Evolutionary conservation across 768 basidiomycete genomes (phyloP).

Genomic region (Hebeloma cylindrosporum): DNA sequence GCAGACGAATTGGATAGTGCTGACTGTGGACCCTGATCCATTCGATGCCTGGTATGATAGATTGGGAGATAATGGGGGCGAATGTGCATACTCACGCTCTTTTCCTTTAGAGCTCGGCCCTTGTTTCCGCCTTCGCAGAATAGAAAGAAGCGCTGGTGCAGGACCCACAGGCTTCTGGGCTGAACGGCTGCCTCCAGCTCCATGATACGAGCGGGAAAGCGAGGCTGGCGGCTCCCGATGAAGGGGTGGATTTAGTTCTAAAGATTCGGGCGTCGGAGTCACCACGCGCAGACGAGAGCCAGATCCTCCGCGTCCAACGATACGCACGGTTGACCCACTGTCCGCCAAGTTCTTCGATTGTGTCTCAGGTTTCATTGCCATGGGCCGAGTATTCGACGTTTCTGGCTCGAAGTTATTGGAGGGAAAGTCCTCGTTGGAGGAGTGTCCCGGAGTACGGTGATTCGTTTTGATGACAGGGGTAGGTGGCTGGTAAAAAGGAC

Average conservation of each 20-base stretch:
- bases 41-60: constrained; percentile 12
- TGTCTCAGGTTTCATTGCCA: not conserved
- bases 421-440: not conserved
- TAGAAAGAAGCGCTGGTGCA: no score
- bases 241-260: not conserved
- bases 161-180: no score
- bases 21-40: constrained; percentile 12
- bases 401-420: constrained; percentile 1
- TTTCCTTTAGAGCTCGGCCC: constrained; percentile 5
- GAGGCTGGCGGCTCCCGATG: constrained; percentile 1
- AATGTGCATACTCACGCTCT: not conserved
- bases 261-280: constrained; percentile 4
- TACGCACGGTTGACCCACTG: constrained; percentile 12
- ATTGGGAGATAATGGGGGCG: constrained; percentile 11
- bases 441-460: no score
- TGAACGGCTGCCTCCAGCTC: no score
- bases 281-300: constrained; percentile 19
- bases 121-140: constrained; percentile 4
- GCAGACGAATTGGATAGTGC: constrained; percentile 19
- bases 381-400: not conserved
- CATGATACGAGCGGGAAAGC: constrained; percentile 3
- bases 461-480: no score
- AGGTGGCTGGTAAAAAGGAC: no score
- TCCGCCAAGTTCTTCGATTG: constrained; percentile 6
- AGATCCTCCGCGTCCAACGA: constrained; percentile 21